Evolutionary conservation across 2,329 filamentous ascomycete genomes (phyloP), one percentile per base, ranked within the genome.

Genomic region (Penicillium sp.): DNA sequence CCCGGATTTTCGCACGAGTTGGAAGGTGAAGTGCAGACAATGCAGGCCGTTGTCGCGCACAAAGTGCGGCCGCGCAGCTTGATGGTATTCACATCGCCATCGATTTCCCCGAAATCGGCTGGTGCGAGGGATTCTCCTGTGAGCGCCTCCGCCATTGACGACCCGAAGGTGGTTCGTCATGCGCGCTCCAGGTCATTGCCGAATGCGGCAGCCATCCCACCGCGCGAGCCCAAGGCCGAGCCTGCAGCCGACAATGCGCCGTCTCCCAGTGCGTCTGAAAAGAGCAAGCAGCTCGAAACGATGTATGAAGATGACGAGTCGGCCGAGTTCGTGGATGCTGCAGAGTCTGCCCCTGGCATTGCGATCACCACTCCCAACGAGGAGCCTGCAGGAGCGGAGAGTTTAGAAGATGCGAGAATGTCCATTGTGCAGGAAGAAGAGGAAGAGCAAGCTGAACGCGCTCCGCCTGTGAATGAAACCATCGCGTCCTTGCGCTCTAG

Each of bases 1-100:
- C 88, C 89, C 3, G 88, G 88, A 0, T 78, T 91, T 4, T 83
- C 81, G 1, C 70, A 69, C 10, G 80, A 85, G 58, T 84, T 79
- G 50, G 85, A 90, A 49, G 85, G 87, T 12, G 87, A 68, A 34
- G 58, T 67, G 10, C 64, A 69, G 49, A 76, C 53, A 60, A 77
- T 62, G 66, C 52, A 64, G 52, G 69, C 63, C 15, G 60, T 66
- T 15, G 67, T 67, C 46, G 75, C 62, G 51, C 75, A 66, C 67
- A 76, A 68, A 69, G 72, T 71, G 44, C 71, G 74, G 29, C 72
- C 72, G 18, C 67, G 70, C 17, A 76, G 74, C 55, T 65, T 79
- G 55, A 70, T 75, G 60, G 66, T 76, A 26, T 71, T 75, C 49
- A 67, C 69, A 2, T 65, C 69, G 7, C 62, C 63, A 27, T 62